Evolutionary conservation across 345 rosid genomes (phyloP).

Genomic region (Dipteronia dyeriana): DNA sequence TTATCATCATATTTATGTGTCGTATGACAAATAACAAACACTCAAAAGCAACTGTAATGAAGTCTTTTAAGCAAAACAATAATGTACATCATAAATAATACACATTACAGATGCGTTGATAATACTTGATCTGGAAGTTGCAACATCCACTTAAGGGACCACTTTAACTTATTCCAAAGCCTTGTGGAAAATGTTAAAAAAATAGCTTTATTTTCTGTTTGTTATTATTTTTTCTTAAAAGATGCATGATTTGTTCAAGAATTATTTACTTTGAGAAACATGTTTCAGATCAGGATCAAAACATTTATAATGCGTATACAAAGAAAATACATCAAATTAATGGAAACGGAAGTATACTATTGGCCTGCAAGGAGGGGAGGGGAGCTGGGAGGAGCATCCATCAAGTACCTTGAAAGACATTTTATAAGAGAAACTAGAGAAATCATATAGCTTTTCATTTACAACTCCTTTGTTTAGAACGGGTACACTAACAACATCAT

Average conservation of each 20-base stretch:
- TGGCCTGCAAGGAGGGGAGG: too few relatives aligned
- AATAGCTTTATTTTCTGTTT: too few relatives aligned
- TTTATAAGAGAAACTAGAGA: neutral
- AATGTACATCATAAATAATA: neutral
- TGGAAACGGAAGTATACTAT: too few relatives aligned
- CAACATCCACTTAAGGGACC: neutral
- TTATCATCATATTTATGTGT: neutral
- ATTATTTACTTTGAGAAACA: too few relatives aligned
- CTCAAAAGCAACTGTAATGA: neutral
- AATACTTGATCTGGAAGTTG: neutral
- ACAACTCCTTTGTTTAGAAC: neutral
- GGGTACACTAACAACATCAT: neutral
- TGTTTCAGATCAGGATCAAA: too few relatives aligned
- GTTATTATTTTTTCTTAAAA: too few relatives aligned
- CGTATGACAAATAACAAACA: neutral
- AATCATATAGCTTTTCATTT: neutral
- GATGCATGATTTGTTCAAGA: too few relatives aligned
- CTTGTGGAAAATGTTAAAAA: too few relatives aligned
- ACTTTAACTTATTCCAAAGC: neutral
- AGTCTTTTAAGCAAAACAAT: slow-evolving; percentile 2
- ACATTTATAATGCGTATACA: too few relatives aligned
- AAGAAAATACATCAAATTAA: too few relatives aligned
- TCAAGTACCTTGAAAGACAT: too few relatives aligned
- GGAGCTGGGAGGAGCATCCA: too few relatives aligned
- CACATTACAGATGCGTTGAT: neutral